Evolutionary conservation across 1,139 yeast genomes (phyloP), one percentile per base, ranked within the genome.

Genomic region (Candida dubliniensis): DNA sequence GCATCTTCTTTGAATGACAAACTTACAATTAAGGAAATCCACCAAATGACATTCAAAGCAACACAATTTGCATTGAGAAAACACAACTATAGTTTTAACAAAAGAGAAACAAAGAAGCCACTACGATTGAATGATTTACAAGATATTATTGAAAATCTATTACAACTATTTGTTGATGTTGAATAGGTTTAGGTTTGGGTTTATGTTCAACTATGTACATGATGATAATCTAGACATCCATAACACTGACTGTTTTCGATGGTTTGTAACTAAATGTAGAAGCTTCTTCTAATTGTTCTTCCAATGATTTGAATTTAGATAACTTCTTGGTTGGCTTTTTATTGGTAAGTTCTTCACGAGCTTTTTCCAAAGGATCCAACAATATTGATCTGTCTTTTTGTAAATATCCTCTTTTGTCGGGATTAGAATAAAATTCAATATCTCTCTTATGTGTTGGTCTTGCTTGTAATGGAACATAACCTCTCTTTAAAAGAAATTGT

Each of bases 401-500:
- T 56, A 91, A 69, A 60, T 88, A 91, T 3, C 99, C 98, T 52
- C 90, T 78, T 59, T 81, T 82, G 32, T 75, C 82, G 6, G 78
- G 77, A 61, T 81, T 77, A 38, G 93, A 79, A 67, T 93, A 93
- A 65, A 75, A 89, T 49, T 79, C 81, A 48, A 93, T 83, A 58
- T 86, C 90, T 68, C 88, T 84, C 66, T 88, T 81, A 54, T 80
- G 83, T 8, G 84, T 85, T 23, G 99, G 99, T 64, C 91, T 80
- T 3, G 98, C 95, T 43, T 81, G 83, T 51, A 89, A 66, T 26
- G 98, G 98, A 23, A 91, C 67, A 52, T 90, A 81, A 15, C 95
- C 96, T 58, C 80, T 83, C 54, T 77, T 84, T 50, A 75, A 66
- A 42, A 86, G 63, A 55, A 82, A 84, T 61, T 82, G 75, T 42